Conservation (phyloP, 1,139 yeast genomes). For the Lodderomyces margitis region DNA sequence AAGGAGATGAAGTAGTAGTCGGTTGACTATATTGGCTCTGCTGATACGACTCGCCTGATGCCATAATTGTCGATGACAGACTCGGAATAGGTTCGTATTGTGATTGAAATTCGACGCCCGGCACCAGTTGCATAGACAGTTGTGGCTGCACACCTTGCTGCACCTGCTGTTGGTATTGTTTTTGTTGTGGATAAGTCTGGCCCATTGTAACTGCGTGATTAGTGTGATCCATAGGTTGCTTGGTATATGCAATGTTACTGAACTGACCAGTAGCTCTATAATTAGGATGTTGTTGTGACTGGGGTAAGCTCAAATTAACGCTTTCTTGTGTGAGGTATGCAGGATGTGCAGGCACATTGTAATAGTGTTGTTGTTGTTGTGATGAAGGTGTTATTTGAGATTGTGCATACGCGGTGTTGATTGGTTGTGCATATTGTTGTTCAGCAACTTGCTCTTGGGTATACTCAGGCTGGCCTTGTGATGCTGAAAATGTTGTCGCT, state of each 20-base stretch:
- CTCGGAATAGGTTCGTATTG: constrained; percentile 4
- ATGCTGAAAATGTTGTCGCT: not conserved
- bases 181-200: constrained; percentile 7
- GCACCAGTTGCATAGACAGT: not conserved
- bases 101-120: not conserved
- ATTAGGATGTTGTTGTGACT: not conserved
- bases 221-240: constrained; percentile 4
- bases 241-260: constrained; percentile 1
- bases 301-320: not conserved
- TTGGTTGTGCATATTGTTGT: not conserved
- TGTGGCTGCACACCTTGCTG: constrained; percentile 5
- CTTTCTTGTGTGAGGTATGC: constrained; percentile 1
- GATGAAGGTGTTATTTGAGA: not conserved
- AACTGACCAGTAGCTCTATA: not conserved
- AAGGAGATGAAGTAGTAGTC: constrained; percentile 1
- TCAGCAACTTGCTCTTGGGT: not conserved
- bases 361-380: not conserved
- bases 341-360: not conserved
- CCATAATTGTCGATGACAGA: constrained; percentile 7
- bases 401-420: not conserved
- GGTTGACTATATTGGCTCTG: not conserved
- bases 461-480: not conserved
- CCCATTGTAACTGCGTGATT: constrained; percentile 1
- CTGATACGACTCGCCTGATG: constrained; percentile 1
- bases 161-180: constrained; percentile 10